Evolutionary conservation across 169 alveolate genomes (phyloP).

Genomic region (Prorocentrum cordatum): DNA sequence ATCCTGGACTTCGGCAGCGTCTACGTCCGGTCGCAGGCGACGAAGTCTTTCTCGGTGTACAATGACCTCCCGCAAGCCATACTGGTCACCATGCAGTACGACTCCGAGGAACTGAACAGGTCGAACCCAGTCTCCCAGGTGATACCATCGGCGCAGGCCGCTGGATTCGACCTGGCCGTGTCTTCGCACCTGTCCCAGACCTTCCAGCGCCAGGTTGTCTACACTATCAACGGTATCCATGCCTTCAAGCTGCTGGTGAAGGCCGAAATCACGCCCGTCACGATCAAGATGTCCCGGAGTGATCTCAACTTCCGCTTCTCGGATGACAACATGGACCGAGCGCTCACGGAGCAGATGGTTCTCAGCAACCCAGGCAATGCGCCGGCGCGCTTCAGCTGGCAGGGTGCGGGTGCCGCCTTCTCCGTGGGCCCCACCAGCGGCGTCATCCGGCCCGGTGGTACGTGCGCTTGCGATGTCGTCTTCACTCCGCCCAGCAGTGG

Average conservation of each 20-base stretch:
- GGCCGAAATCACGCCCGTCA: slow-evolving; percentile 5
- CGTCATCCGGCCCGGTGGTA: slow-evolving; percentile 35
- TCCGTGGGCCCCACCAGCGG: slow-evolving; percentile 20
- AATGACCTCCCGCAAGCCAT: slow-evolving; percentile 65
- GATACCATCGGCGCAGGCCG: slow-evolving; percentile 2
- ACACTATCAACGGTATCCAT: slow-evolving; percentile 57
- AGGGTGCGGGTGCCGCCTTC: slow-evolving; percentile 31
- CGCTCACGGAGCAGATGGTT: slow-evolving; percentile 29
- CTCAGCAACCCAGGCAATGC: slow-evolving; percentile 50
- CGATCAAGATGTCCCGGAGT: slow-evolving; percentile 35
- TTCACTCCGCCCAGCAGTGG: slow-evolving; percentile 61
- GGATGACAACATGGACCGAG: slow-evolving; percentile 28
- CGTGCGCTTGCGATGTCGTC: slow-evolving; percentile 2
- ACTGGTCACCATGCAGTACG: slow-evolving; percentile 56
- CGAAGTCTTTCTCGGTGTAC: slow-evolving; percentile 53
- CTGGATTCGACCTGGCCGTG: slow-evolving; percentile 51
- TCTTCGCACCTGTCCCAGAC: slow-evolving; percentile 21
- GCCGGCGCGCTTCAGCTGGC: slow-evolving; percentile 42
- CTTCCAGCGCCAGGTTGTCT: slow-evolving; percentile 48
- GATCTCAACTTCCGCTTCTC: slow-evolving; percentile 40
- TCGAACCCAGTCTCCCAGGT: slow-evolving; percentile 4
- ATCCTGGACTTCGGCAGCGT: slow-evolving; percentile 74
- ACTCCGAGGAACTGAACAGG: slow-evolving; percentile 41
- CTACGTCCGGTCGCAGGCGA: slow-evolving; percentile 70
- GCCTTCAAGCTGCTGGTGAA: slow-evolving; percentile 37